Conservation (phyloP, 73 alveolate species). For the Paramecium caudatum region DNA sequence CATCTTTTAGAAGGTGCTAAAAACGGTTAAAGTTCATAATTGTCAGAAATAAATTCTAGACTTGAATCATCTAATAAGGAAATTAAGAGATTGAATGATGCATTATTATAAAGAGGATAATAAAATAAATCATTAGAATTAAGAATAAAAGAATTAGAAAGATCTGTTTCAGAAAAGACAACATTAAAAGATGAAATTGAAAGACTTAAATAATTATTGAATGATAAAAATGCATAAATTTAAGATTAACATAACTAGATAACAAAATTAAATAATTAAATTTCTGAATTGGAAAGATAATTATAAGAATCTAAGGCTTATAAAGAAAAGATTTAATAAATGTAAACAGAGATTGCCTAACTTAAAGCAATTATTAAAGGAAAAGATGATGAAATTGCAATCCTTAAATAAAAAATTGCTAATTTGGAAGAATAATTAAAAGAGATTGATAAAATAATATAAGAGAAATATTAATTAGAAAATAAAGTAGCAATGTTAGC, state of each 20-base stretch:
- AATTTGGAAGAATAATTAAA: slow-evolving; percentile 23
- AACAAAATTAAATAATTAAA: background rate
- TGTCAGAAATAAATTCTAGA: background rate
- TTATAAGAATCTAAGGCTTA: background rate
- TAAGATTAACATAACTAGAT: background rate
- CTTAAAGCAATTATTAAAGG: slow-evolving; percentile 5
- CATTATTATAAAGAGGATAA: background rate
- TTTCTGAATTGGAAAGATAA: slow-evolving; percentile 25
- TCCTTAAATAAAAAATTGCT: background rate
- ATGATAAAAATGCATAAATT: slow-evolving; percentile 6
- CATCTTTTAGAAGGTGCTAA: background rate
- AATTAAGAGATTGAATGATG: background rate
- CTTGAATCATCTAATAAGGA: slow-evolving; percentile 8
- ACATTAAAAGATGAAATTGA: slow-evolving; percentile 20
- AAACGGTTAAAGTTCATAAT: slow-evolving; percentile 1
- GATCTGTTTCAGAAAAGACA: background rate
- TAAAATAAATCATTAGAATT: background rate
- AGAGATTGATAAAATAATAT: slow-evolving; percentile 15
- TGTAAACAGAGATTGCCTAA: background rate
- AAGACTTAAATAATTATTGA: slow-evolving; percentile 11
- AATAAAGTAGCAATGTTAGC: slow-evolving; percentile 36
- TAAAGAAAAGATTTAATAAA: slow-evolving; percentile 24
- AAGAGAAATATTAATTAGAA: slow-evolving; percentile 34
- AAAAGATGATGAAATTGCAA: slow-evolving; percentile 35
- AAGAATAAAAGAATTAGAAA: slow-evolving; percentile 25